A percentile compares a stretch with the other conserved stretches of the same genome.
Evolutionary conservation across 2,329 filamentous ascomycete species (phyloP).

Genomic region (Diplodia mutila): DNA sequence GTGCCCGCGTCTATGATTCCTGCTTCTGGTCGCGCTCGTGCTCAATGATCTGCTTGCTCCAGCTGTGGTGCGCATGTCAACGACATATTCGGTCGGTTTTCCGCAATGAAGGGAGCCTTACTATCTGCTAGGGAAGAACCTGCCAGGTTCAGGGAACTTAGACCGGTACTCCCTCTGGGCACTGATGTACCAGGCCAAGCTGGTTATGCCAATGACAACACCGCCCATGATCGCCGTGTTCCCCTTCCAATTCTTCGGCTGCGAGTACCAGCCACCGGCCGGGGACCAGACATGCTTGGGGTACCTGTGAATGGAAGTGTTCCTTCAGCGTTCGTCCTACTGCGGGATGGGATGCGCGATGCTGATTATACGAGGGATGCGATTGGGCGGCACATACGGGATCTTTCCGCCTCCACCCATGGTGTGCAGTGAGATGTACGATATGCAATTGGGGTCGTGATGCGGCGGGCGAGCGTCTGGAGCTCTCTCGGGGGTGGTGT

Average conservation of each 20-base stretch:
- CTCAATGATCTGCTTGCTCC: constrained; percentile 73
- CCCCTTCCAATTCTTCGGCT: constrained; percentile 90
- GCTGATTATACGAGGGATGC: constrained; percentile 30
- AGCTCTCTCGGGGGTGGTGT: constrained; percentile 23
- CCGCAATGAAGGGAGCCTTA: constrained; percentile 51
- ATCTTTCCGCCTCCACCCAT: constrained; percentile 67
- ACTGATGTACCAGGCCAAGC: constrained; percentile 71
- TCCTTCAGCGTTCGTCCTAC: constrained; percentile 2
- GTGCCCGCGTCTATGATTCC: constrained; percentile 23
- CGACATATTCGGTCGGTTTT: background rate
- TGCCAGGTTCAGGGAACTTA: constrained; percentile 73
- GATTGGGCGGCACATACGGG: constrained; percentile 52
- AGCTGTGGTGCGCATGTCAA: constrained; percentile 54
- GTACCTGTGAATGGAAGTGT: constrained; percentile 63
- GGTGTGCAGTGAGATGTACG: constrained; percentile 27
- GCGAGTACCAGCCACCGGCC: constrained; percentile 94
- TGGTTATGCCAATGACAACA: constrained; percentile 69
- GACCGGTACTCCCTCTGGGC: constrained; percentile 73
- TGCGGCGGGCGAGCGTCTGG: constrained; percentile 30
- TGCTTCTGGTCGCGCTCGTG: constrained; percentile 61
- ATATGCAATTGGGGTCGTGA: constrained; percentile 31
- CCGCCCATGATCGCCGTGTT: constrained; percentile 81
- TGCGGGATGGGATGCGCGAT: constrained; percentile 18
- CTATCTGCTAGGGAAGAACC: constrained; percentile 86
- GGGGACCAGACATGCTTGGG: constrained; percentile 99